Evolutionary conservation across 2,329 filamentous ascomycete species (phyloP).

Genomic region (Hyphodiscus sp.): DNA sequence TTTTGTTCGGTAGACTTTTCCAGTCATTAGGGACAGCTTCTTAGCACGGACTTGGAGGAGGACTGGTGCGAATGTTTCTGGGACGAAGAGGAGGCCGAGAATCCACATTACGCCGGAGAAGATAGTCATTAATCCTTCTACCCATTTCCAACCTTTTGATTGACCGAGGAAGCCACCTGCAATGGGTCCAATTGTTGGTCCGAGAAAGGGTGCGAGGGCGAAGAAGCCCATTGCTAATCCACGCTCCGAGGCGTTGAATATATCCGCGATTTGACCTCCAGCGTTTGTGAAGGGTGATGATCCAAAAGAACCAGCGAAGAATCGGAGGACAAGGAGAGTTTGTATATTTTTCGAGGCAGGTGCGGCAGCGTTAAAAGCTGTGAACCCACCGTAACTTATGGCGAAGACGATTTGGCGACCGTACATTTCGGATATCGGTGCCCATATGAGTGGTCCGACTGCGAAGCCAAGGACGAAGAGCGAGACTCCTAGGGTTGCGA

Average conservation of each 20-base stretch:
- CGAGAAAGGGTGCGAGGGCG: constrained; percentile 59
- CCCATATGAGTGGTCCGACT: constrained; percentile 16
- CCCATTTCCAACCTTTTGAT: constrained; percentile 67
- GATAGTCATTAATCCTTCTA: constrained; percentile 54
- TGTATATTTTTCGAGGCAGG: constrained; percentile 42
- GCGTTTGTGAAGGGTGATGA: constrained; percentile 49
- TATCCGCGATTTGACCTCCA: constrained; percentile 55
- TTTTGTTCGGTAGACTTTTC: constrained; percentile 41
- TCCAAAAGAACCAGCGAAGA: constrained; percentile 52
- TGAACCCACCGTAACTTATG: constrained; percentile 41
- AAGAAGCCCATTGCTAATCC: constrained; percentile 55
- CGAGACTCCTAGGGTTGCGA: constrained; percentile 26
- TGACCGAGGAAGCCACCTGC: constrained; percentile 52
- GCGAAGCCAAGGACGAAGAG: constrained; percentile 17
- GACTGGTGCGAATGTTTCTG: constrained; percentile 57
- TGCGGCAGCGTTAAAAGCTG: constrained; percentile 42
- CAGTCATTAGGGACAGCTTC: constrained; percentile 46
- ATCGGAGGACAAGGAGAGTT: constrained; percentile 49
- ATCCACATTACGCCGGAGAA: constrained; percentile 63
- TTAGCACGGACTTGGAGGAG: constrained; percentile 67
- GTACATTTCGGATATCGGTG: constrained; percentile 52
- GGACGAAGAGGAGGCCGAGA: constrained; percentile 41
- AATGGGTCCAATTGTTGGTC: constrained; percentile 57
- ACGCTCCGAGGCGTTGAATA: constrained; percentile 45
- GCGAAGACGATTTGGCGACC: constrained; percentile 47